phyloP scores from a whole-genome alignment of 2,329 filamentous ascomycete genomes.

The Epichloe sibirici region DNA sequence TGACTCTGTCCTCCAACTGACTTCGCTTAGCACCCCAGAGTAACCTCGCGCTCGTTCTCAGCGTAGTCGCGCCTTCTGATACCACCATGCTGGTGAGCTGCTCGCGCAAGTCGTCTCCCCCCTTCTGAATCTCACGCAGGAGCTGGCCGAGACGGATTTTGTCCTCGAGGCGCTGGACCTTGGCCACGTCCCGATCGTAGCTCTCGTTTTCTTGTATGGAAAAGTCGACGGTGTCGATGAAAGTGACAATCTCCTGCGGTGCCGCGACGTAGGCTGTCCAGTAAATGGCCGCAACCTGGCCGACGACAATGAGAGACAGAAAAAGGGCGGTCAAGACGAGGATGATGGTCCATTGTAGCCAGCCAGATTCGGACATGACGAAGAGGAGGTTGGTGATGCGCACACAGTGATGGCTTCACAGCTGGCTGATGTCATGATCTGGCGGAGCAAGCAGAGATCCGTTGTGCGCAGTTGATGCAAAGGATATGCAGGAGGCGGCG shows the following conservation, averaged over 20 bases:
- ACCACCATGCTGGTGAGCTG: slow-evolving; percentile 41
- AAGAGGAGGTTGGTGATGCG: slow-evolving; percentile 13
- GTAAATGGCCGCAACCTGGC: slow-evolving; percentile 39
- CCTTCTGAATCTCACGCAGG: slow-evolving; percentile 49
- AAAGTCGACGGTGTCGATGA: slow-evolving; percentile 48
- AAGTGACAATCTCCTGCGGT: slow-evolving; percentile 43
- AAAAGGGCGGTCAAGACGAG: slow-evolving; percentile 45
- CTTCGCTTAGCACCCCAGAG: slow-evolving; percentile 45
- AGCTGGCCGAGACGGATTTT: slow-evolving; percentile 46
- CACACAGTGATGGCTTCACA: slow-evolving; percentile 8
- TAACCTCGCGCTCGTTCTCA: slow-evolving; percentile 38
- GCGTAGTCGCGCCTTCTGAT: slow-evolving; percentile 27
- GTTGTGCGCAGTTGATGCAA: slow-evolving; percentile 2
- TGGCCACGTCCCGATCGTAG: slow-evolving; percentile 47
- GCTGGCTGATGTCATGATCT: slow-evolving; percentile 6
- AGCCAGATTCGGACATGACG: slow-evolving; percentile 38
- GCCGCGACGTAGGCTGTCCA: slow-evolving; percentile 44
- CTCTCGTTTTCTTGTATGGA: slow-evolving; percentile 53
- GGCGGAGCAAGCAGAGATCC: background rate
- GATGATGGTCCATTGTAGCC: slow-evolving; percentile 44
- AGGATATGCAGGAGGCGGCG: slow-evolving; percentile 1
- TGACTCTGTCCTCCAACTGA: slow-evolving; percentile 43
- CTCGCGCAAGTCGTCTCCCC: slow-evolving; percentile 51
- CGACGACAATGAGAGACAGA: slow-evolving; percentile 42
- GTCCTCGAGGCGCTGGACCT: slow-evolving; percentile 47